Evolutionary conservation across 345 rosid species (phyloP).

Genomic region (Brassica rapa): DNA sequence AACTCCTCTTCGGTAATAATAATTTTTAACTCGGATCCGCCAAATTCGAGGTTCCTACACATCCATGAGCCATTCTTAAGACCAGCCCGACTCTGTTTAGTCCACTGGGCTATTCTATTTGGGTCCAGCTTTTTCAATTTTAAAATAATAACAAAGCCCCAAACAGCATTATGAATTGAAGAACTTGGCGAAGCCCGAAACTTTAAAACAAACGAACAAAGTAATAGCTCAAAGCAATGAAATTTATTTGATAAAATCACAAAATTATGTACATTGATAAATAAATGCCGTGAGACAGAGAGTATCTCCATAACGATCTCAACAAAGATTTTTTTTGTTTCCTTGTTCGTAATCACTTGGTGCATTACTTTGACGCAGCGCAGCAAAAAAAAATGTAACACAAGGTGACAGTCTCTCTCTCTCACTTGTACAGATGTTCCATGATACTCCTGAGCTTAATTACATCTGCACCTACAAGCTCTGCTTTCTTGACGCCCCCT

Average conservation of each 20-base stretch:
- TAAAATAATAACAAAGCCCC: too few relatives aligned
- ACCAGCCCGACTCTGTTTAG: too few relatives aligned
- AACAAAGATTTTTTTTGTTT: neutral
- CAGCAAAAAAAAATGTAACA: neutral
- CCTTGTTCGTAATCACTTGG: neutral
- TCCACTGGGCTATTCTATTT: too few relatives aligned
- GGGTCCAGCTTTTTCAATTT: too few relatives aligned
- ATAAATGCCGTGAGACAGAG: neutral
- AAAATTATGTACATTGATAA: conserved; percentile 1
- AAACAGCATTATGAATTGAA: conserved; percentile 18
- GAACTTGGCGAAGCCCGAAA: neutral
- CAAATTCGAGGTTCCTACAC: too few relatives aligned
- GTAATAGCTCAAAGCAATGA: conserved; percentile 10
- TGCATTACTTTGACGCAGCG: neutral
- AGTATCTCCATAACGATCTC: neutral
- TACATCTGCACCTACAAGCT: neutral
- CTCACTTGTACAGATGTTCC: conserved; percentile 69
- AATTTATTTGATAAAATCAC: neutral
- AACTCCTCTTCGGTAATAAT: too few relatives aligned
- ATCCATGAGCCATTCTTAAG: too few relatives aligned
- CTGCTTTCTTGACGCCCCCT: conserved; percentile 55
- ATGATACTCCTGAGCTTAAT: conserved; percentile 51
- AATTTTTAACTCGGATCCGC: too few relatives aligned
- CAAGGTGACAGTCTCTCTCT: neutral
- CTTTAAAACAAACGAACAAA: neutral